Evolutionary conservation across 179 eudicot species (phyloP).

Genomic region (Sideroxylon spinosum): DNA sequence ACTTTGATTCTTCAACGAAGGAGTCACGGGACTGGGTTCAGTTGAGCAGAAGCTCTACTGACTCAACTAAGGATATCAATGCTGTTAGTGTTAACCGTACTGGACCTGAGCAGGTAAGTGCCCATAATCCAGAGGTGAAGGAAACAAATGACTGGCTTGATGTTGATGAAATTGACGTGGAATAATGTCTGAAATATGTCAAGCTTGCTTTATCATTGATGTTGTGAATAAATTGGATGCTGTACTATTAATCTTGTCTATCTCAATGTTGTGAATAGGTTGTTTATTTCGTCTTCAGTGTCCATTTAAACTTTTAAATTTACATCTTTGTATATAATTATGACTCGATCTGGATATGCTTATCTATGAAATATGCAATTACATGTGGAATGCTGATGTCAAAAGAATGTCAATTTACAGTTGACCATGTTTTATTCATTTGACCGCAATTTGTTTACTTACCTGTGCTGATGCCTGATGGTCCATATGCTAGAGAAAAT

Average conservation of each 20-base stretch:
- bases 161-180: conserved; percentile 41
- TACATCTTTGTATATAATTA: conserved; percentile 14
- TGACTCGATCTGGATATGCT: not conserved
- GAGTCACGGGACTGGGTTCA: conserved; percentile 53
- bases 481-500: too few species aligned
- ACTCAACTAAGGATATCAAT: conserved; percentile 24
- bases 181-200: conserved; percentile 13
- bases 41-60: conserved; percentile 34
- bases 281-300: not conserved
- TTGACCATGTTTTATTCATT: not conserved
- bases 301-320: not conserved
- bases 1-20: conserved; percentile 33
- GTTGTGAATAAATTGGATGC: conserved; percentile 16
- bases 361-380: not conserved
- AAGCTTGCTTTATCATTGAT: not conserved
- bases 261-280: conserved; percentile 18
- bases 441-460: not conserved
- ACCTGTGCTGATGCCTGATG: too few species aligned
- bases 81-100: conserved; percentile 13
- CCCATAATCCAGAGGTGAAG: conserved; percentile 27
- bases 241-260: too few species aligned
- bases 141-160: conserved; percentile 51
- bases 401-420: not conserved
- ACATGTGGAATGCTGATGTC: conserved; percentile 2
- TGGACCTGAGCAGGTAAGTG: conserved; percentile 24